Base-by-base conservation (phyloP, 768 basidiomycete species). In the Gautieria morchelliformis region DNA sequence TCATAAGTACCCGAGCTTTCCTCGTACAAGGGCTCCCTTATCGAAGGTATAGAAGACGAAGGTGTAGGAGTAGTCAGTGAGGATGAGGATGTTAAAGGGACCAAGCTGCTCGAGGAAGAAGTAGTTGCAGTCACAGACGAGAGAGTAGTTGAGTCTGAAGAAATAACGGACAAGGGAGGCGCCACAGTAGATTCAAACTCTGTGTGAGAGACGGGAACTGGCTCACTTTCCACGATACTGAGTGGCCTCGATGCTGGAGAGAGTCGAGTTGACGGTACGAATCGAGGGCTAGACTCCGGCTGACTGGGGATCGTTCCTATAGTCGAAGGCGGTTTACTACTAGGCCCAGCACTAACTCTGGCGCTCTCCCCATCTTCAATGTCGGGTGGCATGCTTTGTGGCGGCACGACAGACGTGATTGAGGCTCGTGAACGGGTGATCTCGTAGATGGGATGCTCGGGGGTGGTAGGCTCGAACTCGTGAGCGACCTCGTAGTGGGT, bases 1-100 rank as follows among this genome's bases (percentile, higher is more conserved):
- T 90, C 88, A 60, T 85, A 91, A 0, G 89, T 85, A 10, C 74
- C 65, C 54, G 87, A 82, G 0, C 83, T 84, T 63, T 82, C 83
- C 3, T 78, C 81, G 84, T 86, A 90, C 24, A 73, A 62, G 45
- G 76, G 73, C 56, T 71, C 69, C 48, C 71, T 67, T 32, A 58
- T 45, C 12, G 52, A 37, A 22, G 44, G 33, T 3, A 24, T 37
- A 27, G 60, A 45, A 60, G 41, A 75, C 69, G 52, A 75, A 59
- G 64, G 75, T 59, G 71, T 77, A 19, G 66, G 70, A 19, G n/a
- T n/a, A n/a, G 75, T 73, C 1, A 66, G 65, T 4, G 71, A 68
- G 3, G 72, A 71, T 14, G 65, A 66, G 3, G 58, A 58, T 15
- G 22, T 3, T n/a, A 14, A 32, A 33, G 42, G 22, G 8, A 20